Base-by-base conservation (phyloP, 2,329 filamentous ascomycete species). In the Anthostomella pinea region DNA sequence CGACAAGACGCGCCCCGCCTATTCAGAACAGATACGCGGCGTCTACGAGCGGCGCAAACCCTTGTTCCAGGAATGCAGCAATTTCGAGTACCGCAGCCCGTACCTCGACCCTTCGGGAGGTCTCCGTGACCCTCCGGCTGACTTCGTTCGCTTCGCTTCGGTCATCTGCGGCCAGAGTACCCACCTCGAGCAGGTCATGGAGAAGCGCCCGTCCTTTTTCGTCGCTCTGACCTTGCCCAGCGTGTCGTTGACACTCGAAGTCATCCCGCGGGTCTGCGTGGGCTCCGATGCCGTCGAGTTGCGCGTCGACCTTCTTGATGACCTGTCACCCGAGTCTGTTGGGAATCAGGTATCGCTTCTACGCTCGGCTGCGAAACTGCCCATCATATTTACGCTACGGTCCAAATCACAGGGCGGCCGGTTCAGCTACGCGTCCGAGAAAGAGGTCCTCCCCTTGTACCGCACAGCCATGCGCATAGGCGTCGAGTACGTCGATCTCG, bases 271-370 rank as follows among this genome's bases (percentile, higher is more conserved):
- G 33, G 83, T 89, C 27, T 80, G 85, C 9, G 81, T 94, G 25
- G 93, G 93, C 4, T 85, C 87, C 6, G 91, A 98, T 65, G 93
- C 91, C 3, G 87, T 97, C 8, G 93, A 98, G 63, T 67, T 98
- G 33, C 81, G 93, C n/a, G 87, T 95, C 4, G 93, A 98, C 64
- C 69, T 98, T 26, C 75, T 98, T 11, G 75, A 85, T 43, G 85
- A 96, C 54, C 78, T 81, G 5, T 72, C 79, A 3, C 65, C 80
- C 1, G 88, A 95, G 39, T 95, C 85, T 45, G 77, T 98, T 21
- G 79, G 81, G 30, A 79, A 85, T 17, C 90, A 98, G 55, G 73
- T 97, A 24, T 83, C 90, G 1, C 70, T 89, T 38, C 70, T 98
- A 17, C 80, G 91, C 34, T 81, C 81, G 11, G 71, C 73, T 3